A percentile compares a stretch with the other conserved stretches of the same genome.
These are phyloP conservation scores for Obelidium mucronatum DNA, from an alignment of 192 early-diverging fungal species.

Conservation along the genomic window DNA sequence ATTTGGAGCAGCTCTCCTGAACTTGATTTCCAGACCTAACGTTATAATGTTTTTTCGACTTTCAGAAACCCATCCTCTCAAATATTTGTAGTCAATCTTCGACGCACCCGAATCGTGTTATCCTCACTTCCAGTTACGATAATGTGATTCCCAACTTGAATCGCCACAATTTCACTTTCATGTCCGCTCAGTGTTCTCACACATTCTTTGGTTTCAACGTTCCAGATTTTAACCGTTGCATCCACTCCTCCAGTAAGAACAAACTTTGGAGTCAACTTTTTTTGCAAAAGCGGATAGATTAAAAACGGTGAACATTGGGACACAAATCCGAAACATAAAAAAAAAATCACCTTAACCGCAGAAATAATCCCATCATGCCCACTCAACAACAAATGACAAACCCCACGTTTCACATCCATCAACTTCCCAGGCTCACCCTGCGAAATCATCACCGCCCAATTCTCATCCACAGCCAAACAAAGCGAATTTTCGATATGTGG, in stretches of 20 bases:
- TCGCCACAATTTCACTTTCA: constrained; percentile 43
- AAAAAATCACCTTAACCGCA: constrained; percentile 47
- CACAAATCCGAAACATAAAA: too few species aligned
- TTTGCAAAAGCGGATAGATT: background rate
- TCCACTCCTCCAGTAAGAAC: constrained; percentile 56
- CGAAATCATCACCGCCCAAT: constrained; percentile 49
- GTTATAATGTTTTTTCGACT: background rate
- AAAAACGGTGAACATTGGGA: too few species aligned
- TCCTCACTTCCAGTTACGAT: constrained; percentile 55
- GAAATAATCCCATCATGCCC: constrained; percentile 53
- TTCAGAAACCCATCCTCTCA: background rate
- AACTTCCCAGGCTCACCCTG: constrained; percentile 42
- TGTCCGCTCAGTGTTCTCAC: constrained; percentile 45
- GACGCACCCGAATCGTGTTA: constrained; percentile 43
- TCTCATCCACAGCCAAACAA: constrained; percentile 56
- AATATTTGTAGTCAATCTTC: constrained; percentile 2
- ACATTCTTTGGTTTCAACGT: constrained; percentile 37
- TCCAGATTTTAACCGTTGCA: constrained; percentile 50
- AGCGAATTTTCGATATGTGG: constrained; percentile 11
- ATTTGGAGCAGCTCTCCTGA: constrained; percentile 36
- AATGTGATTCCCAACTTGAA: constrained; percentile 35
- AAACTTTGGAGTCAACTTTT: constrained; percentile 32
- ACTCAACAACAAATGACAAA: constrained; percentile 31
- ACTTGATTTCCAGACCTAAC: constrained; percentile 46
- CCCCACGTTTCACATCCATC: constrained; percentile 50